These are phyloP conservation scores for Saccharomycopsis phalli DNA, from an alignment of 1,139 yeast genomes.

Conservation along the genomic window DNA sequence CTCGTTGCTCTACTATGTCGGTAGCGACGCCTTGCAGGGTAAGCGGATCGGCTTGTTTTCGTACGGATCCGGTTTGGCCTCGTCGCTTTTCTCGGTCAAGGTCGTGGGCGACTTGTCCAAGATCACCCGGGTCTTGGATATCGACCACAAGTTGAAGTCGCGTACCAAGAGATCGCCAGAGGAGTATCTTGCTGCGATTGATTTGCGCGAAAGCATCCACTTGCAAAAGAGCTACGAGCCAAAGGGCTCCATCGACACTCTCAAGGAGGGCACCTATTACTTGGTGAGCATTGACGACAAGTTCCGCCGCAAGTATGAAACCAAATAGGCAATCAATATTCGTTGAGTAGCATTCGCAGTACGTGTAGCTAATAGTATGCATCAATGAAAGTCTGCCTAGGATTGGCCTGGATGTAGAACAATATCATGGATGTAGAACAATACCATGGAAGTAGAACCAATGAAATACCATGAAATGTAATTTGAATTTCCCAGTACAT, in stretches of 20 bases:
- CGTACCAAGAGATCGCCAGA: conserved; percentile 67
- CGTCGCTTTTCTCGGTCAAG: conserved; percentile 73
- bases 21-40: conserved; percentile 61
- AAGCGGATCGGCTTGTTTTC: conserved; percentile 92
- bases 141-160: conserved; percentile 58
- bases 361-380: too few species aligned
- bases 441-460: too few species aligned
- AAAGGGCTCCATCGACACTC: conserved; percentile 61
- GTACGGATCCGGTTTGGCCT: conserved; percentile 96
- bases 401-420: too few species aligned
- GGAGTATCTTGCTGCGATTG: conserved; percentile 74
- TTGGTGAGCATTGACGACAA: conserved; percentile 78
- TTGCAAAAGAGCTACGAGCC: conserved; percentile 75
- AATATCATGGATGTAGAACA: too few species aligned
- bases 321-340: conserved; percentile 45
- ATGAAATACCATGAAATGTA: too few species aligned
- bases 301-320: conserved; percentile 72
- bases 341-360: too few species aligned
- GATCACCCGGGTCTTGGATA: conserved; percentile 57
- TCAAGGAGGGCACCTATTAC: conserved; percentile 75
- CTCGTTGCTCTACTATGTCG: conserved; percentile 70
- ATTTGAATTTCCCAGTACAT: too few species aligned
- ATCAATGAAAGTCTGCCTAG: too few species aligned
- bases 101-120: conserved; percentile 74
- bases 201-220: conserved; percentile 77